Conservation (phyloP, 78 protist species). For the Bigelowiella natans region DNA sequence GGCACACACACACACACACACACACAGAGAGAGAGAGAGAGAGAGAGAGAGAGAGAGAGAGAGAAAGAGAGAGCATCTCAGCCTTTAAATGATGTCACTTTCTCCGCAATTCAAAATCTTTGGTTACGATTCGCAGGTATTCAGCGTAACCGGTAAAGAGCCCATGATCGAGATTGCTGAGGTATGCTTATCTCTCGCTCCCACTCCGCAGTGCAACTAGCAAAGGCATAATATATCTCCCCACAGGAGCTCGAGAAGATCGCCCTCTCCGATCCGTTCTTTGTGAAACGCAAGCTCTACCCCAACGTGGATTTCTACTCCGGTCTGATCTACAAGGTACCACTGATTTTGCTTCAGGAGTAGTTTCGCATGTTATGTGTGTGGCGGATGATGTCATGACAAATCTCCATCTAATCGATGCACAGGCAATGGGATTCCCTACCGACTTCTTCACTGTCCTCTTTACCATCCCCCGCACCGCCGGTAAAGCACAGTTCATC, state of each 20-base stretch:
- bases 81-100: background rate
- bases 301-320: conserved; percentile 66
- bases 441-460: conserved; percentile 41
- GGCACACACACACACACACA: background rate
- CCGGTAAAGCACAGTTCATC: no score
- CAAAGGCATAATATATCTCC: no score
- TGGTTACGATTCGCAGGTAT: no score
- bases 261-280: background rate
- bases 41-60: background rate
- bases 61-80: background rate
- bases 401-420: background rate
- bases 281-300: conserved; percentile 51
- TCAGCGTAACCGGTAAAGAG: background rate
- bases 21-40: background rate
- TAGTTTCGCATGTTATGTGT: no score
- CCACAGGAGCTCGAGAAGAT: background rate
- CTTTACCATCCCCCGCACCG: conserved; percentile 44
- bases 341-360: no score
- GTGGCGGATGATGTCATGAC: background rate
- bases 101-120: no score
- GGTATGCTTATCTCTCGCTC: no score
- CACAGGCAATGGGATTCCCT: conserved; percentile 18
- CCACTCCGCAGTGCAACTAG: no score
- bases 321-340: conserved; percentile 33
- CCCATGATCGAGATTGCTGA: conserved; percentile 10